Percentiles rank a stretch among this genome's conserved stretches.
These are phyloP conservation scores for Pugionium dolabratum DNA, from an alignment of 345 rosid genomes.

Conservation along the genomic window DNA sequence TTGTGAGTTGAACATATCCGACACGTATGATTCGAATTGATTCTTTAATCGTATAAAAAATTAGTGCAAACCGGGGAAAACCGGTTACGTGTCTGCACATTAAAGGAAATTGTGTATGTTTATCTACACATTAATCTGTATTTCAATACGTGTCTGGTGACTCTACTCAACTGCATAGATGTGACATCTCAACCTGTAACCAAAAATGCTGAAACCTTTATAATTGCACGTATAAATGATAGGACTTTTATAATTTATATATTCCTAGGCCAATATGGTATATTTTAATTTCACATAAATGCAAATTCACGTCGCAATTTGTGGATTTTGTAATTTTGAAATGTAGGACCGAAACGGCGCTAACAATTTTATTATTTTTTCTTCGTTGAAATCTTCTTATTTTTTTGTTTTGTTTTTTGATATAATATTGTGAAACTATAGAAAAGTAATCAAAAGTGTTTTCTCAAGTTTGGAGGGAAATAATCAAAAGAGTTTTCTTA, in stretches of 20 bases:
- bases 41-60: background rate
- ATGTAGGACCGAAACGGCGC: conserved; percentile 33
- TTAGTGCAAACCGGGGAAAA: conserved; percentile 19
- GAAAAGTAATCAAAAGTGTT: background rate
- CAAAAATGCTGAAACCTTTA: conserved; percentile 22
- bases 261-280: conserved; percentile 13
- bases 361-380: background rate
- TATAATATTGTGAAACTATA: background rate
- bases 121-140: conserved; percentile 3
- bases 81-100: conserved; percentile 27
- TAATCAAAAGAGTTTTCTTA: conserved; percentile 17
- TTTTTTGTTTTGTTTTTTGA: background rate
- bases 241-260: background rate
- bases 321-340: conserved; percentile 3
- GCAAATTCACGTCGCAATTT: conserved; percentile 20
- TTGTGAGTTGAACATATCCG: conserved; percentile 9
- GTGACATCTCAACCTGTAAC: conserved; percentile 40
- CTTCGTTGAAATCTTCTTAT: background rate
- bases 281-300: conserved; percentile 8
- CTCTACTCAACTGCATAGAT: conserved; percentile 35
- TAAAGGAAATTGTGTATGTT: conserved; percentile 10
- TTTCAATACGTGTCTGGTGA: conserved; percentile 27
- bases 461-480: conserved; percentile 41
- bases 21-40: background rate
- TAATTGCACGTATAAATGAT: background rate